These are phyloP conservation scores for Trypanosoma grayi DNA, from an alignment of 208 protist species.

Conservation along the genomic window DNA sequence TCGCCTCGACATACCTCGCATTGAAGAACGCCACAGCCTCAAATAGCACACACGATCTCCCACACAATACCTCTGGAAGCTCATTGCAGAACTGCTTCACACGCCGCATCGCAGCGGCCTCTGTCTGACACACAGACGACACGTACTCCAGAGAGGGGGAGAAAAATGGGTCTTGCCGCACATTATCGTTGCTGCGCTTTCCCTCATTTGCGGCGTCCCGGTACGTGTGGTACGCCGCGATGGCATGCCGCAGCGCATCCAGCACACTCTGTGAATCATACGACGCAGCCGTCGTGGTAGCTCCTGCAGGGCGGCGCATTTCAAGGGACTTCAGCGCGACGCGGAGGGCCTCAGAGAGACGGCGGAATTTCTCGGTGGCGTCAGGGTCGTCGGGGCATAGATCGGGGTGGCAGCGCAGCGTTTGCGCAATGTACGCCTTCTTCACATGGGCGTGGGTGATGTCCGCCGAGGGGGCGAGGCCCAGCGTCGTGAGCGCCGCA, in stretches of 20 bases:
- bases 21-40: conserved; percentile 84
- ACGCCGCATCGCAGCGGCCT: conserved; percentile 58
- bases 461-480: conserved; percentile 28
- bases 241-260: conserved; percentile 55
- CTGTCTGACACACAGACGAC: conserved; percentile 66
- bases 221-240: conserved; percentile 48
- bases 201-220: neutral
- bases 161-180: conserved; percentile 28
- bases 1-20: conserved; percentile 59
- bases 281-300: conserved; percentile 4
- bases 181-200: neutral
- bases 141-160: conserved; percentile 68
- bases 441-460: conserved; percentile 60
- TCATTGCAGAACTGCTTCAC: conserved; percentile 66
- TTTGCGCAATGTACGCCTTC: conserved; percentile 77
- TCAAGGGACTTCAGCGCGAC: conserved; percentile 67
- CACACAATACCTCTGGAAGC: conserved; percentile 67
- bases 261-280: conserved; percentile 53
- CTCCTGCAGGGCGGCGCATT: conserved; percentile 8
- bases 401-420: conserved; percentile 79
- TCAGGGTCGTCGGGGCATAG: conserved; percentile 67
- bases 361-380: conserved; percentile 70
- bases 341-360: conserved; percentile 70
- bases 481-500: conserved; percentile 52
- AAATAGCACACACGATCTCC: conserved; percentile 64